These are phyloP conservation scores for Fagus crenata DNA, from an alignment of 306 rosid species.

Conservation along the genomic window DNA sequence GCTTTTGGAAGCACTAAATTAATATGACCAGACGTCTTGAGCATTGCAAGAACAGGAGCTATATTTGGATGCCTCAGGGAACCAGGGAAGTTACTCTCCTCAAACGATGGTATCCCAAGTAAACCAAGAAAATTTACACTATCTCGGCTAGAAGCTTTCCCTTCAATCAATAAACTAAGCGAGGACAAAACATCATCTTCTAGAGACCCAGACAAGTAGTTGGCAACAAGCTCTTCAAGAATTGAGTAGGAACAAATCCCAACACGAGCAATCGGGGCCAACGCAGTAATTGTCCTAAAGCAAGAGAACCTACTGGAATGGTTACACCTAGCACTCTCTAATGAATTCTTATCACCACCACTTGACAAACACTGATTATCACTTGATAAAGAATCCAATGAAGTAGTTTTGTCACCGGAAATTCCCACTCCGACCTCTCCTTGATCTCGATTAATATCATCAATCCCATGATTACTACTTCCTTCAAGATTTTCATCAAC, in stretches of 20 bases:
- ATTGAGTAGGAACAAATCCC: slow-evolving; percentile 50
- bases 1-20: slow-evolving; percentile 61
- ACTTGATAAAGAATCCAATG: background rate
- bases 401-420: slow-evolving; percentile 4
- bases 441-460: slow-evolving; percentile 25
- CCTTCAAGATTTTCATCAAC: slow-evolving; percentile 36
- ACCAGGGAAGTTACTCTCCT: slow-evolving; percentile 61
- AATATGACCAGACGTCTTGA: slow-evolving; percentile 47
- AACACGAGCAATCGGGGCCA: slow-evolving; percentile 54
- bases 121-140: slow-evolving; percentile 71
- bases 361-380: slow-evolving; percentile 8
- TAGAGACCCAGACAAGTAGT: slow-evolving; percentile 51
- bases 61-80: slow-evolving; percentile 92
- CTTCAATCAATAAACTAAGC: slow-evolving; percentile 65
- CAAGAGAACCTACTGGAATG: slow-evolving; percentile 65
- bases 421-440: slow-evolving; percentile 31
- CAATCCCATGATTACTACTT: slow-evolving; percentile 24
- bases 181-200: slow-evolving; percentile 76
- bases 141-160: slow-evolving; percentile 79
- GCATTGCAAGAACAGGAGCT: slow-evolving; percentile 68
- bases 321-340: slow-evolving; percentile 32
- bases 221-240: slow-evolving; percentile 55
- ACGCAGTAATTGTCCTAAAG: slow-evolving; percentile 59
- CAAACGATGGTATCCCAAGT: slow-evolving; percentile 78
- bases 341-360: slow-evolving; percentile 28